These are phyloP conservation scores for Cladosporium sp. DNA, from an alignment of 2,329 filamentous ascomycete species.

Conservation along the genomic window DNA sequence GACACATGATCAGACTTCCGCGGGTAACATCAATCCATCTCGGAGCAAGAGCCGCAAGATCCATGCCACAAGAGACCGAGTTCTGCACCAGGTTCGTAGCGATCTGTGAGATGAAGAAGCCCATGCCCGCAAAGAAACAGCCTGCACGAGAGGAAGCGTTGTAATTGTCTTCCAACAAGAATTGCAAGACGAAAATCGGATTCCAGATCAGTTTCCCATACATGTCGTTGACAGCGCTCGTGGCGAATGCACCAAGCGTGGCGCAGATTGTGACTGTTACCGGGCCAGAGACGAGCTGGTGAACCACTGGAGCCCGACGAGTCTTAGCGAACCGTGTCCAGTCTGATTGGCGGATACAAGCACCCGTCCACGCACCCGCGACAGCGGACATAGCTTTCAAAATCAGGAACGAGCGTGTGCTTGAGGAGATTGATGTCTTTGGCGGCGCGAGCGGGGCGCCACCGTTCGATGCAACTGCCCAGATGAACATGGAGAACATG, in stretches of 20 bases:
- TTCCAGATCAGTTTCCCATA: conserved; percentile 26
- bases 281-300: conserved; percentile 24
- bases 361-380: conserved; percentile 15
- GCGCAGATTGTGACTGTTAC: conserved; percentile 15
- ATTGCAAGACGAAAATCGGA: conserved; percentile 23
- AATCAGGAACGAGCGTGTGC: conserved; percentile 11
- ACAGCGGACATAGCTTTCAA: conserved; percentile 15
- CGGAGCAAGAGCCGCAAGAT: conserved; percentile 25
- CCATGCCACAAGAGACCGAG: conserved; percentile 27
- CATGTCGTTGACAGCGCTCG: conserved; percentile 20
- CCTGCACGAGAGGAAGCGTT: conserved; percentile 23
- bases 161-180: conserved; percentile 20
- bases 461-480: neutral
- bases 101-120: conserved; percentile 24
- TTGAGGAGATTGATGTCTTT: neutral
- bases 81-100: conserved; percentile 27
- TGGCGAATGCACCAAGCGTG: conserved; percentile 18
- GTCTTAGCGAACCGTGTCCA: conserved; percentile 23
- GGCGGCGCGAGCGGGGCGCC: neutral
- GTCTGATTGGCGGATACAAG: conserved; percentile 17
- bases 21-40: conserved; percentile 18
- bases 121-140: conserved; percentile 29
- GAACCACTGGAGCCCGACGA: conserved; percentile 15
- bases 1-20: conserved; percentile 23
- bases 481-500: neutral